phyloP scores from a whole-genome alignment of 129 eudicot species.

The Deinandra increscens region DNA sequence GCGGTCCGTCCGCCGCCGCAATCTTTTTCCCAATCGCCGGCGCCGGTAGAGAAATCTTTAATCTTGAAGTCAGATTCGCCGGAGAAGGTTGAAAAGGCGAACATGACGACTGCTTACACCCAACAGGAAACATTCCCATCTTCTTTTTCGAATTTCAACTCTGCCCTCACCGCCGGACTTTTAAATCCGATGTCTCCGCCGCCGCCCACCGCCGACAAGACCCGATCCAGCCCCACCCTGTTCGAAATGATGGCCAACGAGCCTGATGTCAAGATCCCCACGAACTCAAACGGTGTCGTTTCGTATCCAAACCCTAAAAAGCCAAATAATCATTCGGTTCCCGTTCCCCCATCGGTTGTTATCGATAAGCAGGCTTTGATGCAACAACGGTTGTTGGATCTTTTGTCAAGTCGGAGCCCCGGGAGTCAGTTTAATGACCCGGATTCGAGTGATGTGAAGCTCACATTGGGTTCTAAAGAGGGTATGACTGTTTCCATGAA shows the following conservation, averaged over 20 bases:
- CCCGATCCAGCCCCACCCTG: conserved; percentile 92
- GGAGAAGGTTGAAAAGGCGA: too few relatives aligned
- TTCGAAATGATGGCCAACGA: conserved; percentile 98
- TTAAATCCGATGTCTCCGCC: conserved; percentile 76
- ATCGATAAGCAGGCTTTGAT: conserved; percentile 53
- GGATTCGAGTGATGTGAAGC: conserved; percentile 68
- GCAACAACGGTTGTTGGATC: conserved; percentile 58
- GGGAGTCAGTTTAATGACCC: conserved; percentile 74
- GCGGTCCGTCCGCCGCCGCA: too few relatives aligned
- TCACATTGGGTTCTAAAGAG: conserved; percentile 66
- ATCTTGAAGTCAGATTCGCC: too few relatives aligned
- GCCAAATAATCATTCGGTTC: conserved; percentile 20
- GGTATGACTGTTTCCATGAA: conserved; percentile 55
- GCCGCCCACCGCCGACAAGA: conserved; percentile 57
- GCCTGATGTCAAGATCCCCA: conserved; percentile 54
- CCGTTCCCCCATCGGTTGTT: conserved; percentile 18
- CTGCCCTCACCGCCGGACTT: conserved; percentile 77
- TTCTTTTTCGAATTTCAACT: conserved; percentile 63
- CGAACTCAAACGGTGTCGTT: conserved; percentile 21
- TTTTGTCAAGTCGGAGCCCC: conserved; percentile 58
- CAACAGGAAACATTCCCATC: conserved; percentile 43
- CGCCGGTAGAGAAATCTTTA: too few relatives aligned
- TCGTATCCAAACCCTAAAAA: conserved; percentile 25
- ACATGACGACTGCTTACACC: too few relatives aligned
- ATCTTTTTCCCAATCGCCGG: too few relatives aligned